Base-by-base conservation (phyloP, 164 flowering plant genomes). In the Cinnamomum chago region DNA sequence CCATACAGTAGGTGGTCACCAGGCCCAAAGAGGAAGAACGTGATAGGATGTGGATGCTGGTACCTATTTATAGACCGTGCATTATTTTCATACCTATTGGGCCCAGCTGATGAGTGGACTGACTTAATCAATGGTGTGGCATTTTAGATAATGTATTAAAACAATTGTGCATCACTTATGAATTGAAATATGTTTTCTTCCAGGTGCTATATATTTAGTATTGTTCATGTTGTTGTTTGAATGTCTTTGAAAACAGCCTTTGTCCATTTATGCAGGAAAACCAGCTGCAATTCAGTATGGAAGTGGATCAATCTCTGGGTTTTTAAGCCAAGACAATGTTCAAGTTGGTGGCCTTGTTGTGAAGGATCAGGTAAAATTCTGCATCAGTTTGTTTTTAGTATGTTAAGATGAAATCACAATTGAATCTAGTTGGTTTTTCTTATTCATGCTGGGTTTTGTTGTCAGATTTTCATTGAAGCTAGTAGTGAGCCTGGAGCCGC, bases 391-490 rank as follows among this genome's bases (percentile, higher is more conserved):
- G 10, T 14, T 14, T 14, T 14, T 6, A 1, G 2, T 13, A 2
- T 6, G 47, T 9, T 40, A 7, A 9, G 47, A 40, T 40, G 3
- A 35, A 67, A 35, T 67, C 12, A 11, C 50, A 13, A 35, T 62
- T 55, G n/a, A 20, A 55, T 55, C 2, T 55, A 11, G n/a, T 55
- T 3, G 60, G 60, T 55, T 55, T 15, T 15, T 17, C 18, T 55
- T 25, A 24, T 52, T 50, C 6, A 20, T 55, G 17, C 60, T 55
- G 60, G 40, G 25, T 13, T 18, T 55, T 58, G n/a, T 4, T 65
- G 52, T 67, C 82, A 95, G 97, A 94, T 86, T 47, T 93, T 95
- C 62, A 93, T 95, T 81, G 98, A 95, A 76, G 98, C 97, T 55
- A 93, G 91, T 13, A 86, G 65, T 65, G 98, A 93, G 73, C 92